These are phyloP conservation scores for Scopulariopsis brevicaulis DNA, from an alignment of 2,329 filamentous ascomycete species.

Conservation along the genomic window DNA sequence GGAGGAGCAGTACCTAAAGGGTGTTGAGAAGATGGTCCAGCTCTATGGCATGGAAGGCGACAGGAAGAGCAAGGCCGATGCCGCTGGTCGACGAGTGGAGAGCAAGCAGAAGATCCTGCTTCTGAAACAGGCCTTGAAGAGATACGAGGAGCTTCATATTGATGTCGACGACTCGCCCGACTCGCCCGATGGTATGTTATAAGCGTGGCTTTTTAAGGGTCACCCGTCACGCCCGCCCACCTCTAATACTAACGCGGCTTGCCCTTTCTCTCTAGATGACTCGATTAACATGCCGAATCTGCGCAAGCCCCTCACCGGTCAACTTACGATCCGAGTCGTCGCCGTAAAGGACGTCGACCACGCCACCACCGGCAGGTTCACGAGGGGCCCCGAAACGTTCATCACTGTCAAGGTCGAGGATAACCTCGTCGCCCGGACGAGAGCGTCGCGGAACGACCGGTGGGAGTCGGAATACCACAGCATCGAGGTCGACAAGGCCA, in stretches of 20 bases:
- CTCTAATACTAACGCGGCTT: neutral
- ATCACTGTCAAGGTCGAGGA: conserved; percentile 97
- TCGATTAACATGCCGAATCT: conserved; percentile 92
- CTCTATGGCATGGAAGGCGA: conserved; percentile 96
- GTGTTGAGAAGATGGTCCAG: conserved; percentile 98
- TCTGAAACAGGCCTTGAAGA: conserved; percentile 86
- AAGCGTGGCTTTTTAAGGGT: neutral
- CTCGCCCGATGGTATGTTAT: conserved; percentile 61
- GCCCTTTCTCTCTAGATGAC: conserved; percentile 52
- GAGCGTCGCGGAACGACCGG: conserved; percentile 70
- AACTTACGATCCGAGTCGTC: conserved; percentile 75
- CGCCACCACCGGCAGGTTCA: conserved; percentile 72
- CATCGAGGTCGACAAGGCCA: conserved; percentile 94
- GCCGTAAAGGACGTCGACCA: conserved; percentile 93
- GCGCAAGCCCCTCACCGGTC: conserved; percentile 89
- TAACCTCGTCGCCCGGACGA: conserved; percentile 78
- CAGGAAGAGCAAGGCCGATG: conserved; percentile 87
- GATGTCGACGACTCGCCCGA: conserved; percentile 69
- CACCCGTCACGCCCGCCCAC: neutral
- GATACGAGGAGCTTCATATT: conserved; percentile 95
- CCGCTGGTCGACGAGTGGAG: conserved; percentile 78
- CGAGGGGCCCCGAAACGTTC: conserved; percentile 86
- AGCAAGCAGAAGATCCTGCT: conserved; percentile 97
- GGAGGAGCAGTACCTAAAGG: conserved; percentile 97
- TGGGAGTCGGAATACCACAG: conserved; percentile 90